phyloP scores from a whole-genome alignment of 2,329 filamentous ascomycete species.

The Acephala macrosclerotiorum region DNA sequence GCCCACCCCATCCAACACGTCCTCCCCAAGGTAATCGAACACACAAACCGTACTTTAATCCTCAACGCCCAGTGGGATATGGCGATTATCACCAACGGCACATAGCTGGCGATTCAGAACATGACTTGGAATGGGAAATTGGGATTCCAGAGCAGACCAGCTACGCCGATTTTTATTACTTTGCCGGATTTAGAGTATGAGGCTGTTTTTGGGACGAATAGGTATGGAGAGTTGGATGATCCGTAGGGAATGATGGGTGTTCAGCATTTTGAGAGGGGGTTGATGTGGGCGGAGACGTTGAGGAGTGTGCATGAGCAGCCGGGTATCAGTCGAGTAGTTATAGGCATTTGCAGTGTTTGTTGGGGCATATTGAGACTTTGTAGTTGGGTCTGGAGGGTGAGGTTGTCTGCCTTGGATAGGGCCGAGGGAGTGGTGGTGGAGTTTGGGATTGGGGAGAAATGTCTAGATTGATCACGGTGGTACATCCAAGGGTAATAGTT shows the following conservation, averaged over 20 bases:
- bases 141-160: constrained; percentile 58
- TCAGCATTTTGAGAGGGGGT: constrained; percentile 46
- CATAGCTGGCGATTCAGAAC: constrained; percentile 68
- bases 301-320: constrained; percentile 46
- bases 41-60: constrained; percentile 14
- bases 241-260: constrained; percentile 48
- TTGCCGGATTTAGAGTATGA: constrained; percentile 13
- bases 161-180: constrained; percentile 29
- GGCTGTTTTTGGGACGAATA: not conserved
- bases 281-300: constrained; percentile 47
- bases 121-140: constrained; percentile 70
- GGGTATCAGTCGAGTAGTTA: constrained; percentile 45
- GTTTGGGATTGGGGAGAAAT: not conserved
- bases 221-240: constrained; percentile 56
- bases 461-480: not conserved
- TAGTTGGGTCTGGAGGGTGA: not conserved
- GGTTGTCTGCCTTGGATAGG: not conserved
- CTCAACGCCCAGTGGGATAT: constrained; percentile 47
- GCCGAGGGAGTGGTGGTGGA: not conserved
- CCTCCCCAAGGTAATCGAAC: constrained; percentile 15
- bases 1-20: constrained; percentile 34
- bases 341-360: constrained; percentile 46
- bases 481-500: not conserved
- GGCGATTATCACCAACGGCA: constrained; percentile 65
- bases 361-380: constrained; percentile 43